Percentiles rank a stretch among this genome's conserved stretches.
Conservation (phyloP, 129 eudicot species). For the Tagetes erecta region DNA sequence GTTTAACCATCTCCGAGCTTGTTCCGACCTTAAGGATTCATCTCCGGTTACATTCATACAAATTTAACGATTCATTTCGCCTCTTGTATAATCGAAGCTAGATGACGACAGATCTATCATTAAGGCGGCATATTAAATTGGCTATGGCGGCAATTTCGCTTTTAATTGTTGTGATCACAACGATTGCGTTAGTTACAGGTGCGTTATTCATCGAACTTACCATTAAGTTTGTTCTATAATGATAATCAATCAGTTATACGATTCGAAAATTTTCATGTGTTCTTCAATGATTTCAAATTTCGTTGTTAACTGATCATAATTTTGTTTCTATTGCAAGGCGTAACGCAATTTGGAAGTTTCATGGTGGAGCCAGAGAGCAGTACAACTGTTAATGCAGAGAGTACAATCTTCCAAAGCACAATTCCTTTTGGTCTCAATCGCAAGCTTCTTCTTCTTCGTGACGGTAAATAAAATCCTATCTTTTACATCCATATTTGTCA, state of each 20-base stretch:
- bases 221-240: conserved; percentile 2
- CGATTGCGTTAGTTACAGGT: conserved; percentile 46
- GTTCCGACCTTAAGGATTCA: not conserved
- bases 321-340: conserved; percentile 6
- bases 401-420: conserved; percentile 16
- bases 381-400: conserved; percentile 6
- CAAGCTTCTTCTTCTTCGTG: conserved; percentile 48
- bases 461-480: conserved; percentile 36
- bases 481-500: not conserved
- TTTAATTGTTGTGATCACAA: conserved; percentile 33
- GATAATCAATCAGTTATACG: not conserved
- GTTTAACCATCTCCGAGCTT: not conserved
- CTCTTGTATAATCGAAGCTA: not conserved
- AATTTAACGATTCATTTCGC: not conserved
- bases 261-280: not conserved
- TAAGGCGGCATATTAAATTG: conserved; percentile 19
- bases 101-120: conserved; percentile 23
- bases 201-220: conserved; percentile 32
- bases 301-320: not conserved
- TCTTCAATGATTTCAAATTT: not conserved
- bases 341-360: conserved; percentile 12
- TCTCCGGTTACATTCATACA: not conserved
- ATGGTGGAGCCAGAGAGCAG: not conserved
- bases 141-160: conserved; percentile 33
- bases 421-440: conserved; percentile 39